Evolutionary conservation across 2,329 filamentous ascomycete genomes (phyloP).

Genomic region (Amesomyces nigricolor): DNA sequence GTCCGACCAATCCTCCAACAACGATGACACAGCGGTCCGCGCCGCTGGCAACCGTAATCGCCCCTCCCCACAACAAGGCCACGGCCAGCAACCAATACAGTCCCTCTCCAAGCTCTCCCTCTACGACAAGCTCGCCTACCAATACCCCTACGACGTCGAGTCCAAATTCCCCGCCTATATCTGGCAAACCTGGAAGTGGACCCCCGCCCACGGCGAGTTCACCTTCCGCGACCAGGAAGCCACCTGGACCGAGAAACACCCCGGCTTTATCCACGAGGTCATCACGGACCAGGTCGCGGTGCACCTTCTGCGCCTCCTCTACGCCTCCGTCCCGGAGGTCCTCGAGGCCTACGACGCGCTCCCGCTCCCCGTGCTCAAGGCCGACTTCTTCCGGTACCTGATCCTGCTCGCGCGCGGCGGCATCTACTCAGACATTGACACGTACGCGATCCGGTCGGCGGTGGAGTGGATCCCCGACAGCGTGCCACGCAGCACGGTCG

Average conservation of each 20-base stretch:
- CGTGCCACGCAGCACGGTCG: slow-evolving; percentile 71
- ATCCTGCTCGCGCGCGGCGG: slow-evolving; percentile 57
- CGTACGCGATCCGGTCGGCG: slow-evolving; percentile 73
- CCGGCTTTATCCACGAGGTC: slow-evolving; percentile 91
- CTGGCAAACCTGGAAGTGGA: slow-evolving; percentile 98
- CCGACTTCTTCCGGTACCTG: slow-evolving; percentile 73
- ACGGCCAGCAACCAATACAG: slow-evolving; percentile 55
- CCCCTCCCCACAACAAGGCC: slow-evolving; percentile 19
- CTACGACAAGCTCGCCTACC: slow-evolving; percentile 78
- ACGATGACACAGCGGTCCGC: slow-evolving; percentile 7
- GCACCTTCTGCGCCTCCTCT: slow-evolving; percentile 78
- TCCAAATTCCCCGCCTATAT: slow-evolving; percentile 93
- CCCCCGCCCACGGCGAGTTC: slow-evolving; percentile 72
- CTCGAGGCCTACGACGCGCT: slow-evolving; percentile 69
- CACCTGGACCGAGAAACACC: slow-evolving; percentile 82
- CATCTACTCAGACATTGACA: slow-evolving; percentile 90
- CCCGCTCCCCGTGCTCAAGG: slow-evolving; percentile 69
- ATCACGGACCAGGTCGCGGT: slow-evolving; percentile 85
- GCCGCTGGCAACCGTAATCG: slow-evolving; percentile 19
- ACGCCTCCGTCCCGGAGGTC: slow-evolving; percentile 74
- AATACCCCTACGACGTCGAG: slow-evolving; percentile 88
- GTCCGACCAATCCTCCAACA: slow-evolving; percentile 7
- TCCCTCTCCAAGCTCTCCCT: slow-evolving; percentile 69
- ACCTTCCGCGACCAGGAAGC: slow-evolving; percentile 77
- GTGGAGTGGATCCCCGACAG: slow-evolving; percentile 78